Conservation (phyloP, 768 basidiomycete genomes). For the Lactarius akahatsu region DNA sequence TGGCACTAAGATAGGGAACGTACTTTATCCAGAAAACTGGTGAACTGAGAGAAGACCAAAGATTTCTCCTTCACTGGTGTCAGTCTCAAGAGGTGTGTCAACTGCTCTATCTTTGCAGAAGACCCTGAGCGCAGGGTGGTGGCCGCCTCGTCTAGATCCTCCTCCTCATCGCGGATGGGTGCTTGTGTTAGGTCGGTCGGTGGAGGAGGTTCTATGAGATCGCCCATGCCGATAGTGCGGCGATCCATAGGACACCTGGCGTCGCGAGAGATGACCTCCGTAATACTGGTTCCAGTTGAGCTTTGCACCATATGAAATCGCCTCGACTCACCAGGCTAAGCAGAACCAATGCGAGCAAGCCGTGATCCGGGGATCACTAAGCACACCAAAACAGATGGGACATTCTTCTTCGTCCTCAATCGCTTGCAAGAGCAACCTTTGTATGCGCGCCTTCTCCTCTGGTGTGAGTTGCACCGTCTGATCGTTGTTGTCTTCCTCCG, state of each 20-base stretch:
- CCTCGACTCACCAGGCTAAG: conserved; percentile 53
- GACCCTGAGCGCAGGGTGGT: conserved; percentile 49
- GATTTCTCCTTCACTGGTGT: conserved; percentile 73
- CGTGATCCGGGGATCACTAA: conserved; percentile 70
- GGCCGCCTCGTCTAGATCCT: conserved; percentile 39
- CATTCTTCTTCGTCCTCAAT: conserved; percentile 85
- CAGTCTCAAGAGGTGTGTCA: conserved; percentile 68
- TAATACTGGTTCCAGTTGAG: conserved; percentile 48
- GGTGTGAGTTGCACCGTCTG: conserved; percentile 46
- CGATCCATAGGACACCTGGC: conserved; percentile 89
- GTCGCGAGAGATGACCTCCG: conserved; percentile 66
- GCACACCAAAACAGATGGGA: conserved; percentile 64
- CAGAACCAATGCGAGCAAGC: conserved; percentile 74
- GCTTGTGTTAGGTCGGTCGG: conserved; percentile 69
- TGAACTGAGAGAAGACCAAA: conserved; percentile 89
- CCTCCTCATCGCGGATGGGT: conserved; percentile 40
- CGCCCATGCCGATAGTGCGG: conserved; percentile 50
- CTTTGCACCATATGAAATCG: not conserved
- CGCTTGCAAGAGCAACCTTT: conserved; percentile 56
- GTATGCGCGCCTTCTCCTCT: conserved; percentile 55
- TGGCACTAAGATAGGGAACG: conserved; percentile 10
- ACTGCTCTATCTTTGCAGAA: conserved; percentile 84
- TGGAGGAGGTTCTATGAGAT: conserved; percentile 62
- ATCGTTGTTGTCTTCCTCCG: conserved; percentile 38
- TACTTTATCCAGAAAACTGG: conserved; percentile 79